phyloP scores from a whole-genome alignment of 2,329 filamentous ascomycete species.

The Fusarium sp. region DNA sequence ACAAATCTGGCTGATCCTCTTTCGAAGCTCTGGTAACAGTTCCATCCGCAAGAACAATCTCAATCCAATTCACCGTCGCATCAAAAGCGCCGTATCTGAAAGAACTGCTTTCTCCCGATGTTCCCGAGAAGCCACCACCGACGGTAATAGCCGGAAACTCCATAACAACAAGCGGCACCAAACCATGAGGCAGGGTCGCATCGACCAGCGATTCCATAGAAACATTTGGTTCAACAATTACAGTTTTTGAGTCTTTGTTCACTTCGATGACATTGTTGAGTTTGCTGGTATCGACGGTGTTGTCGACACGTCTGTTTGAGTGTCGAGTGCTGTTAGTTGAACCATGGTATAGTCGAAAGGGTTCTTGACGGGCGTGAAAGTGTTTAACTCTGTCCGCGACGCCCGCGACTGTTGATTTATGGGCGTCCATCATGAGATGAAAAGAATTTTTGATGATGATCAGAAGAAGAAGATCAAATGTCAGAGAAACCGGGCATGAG shows the following conservation, averaged over 20 bases:
- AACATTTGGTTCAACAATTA: slow-evolving; percentile 76
- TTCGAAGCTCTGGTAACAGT: slow-evolving; percentile 65
- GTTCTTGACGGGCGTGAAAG: slow-evolving; percentile 58
- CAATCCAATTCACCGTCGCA: slow-evolving; percentile 68
- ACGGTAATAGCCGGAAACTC: slow-evolving; percentile 79
- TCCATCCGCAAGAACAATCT: slow-evolving; percentile 73
- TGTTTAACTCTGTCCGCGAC: slow-evolving; percentile 57
- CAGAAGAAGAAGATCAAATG: neutral
- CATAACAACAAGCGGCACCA: slow-evolving; percentile 75
- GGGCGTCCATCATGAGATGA: slow-evolving; percentile 53
- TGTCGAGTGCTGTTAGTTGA: slow-evolving; percentile 80
- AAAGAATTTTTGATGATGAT: neutral
- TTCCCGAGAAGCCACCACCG: slow-evolving; percentile 73
- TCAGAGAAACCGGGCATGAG: slow-evolving; percentile 24
- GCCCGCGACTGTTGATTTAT: slow-evolving; percentile 56
- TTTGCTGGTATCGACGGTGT: slow-evolving; percentile 73
- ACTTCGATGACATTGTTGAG: slow-evolving; percentile 72
- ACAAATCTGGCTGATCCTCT: slow-evolving; percentile 67
- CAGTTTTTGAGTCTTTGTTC: slow-evolving; percentile 63
- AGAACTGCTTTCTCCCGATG: slow-evolving; percentile 74
- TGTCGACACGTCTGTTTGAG: slow-evolving; percentile 59
- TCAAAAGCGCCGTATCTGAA: slow-evolving; percentile 76
- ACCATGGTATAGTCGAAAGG: slow-evolving; percentile 82
- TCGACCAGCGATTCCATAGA: slow-evolving; percentile 73
- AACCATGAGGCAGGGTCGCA: slow-evolving; percentile 63